Evolutionary conservation across 495 filamentous ascomycete genomes (phyloP).

Genomic region (Oleoguttula mirabilis): DNA sequence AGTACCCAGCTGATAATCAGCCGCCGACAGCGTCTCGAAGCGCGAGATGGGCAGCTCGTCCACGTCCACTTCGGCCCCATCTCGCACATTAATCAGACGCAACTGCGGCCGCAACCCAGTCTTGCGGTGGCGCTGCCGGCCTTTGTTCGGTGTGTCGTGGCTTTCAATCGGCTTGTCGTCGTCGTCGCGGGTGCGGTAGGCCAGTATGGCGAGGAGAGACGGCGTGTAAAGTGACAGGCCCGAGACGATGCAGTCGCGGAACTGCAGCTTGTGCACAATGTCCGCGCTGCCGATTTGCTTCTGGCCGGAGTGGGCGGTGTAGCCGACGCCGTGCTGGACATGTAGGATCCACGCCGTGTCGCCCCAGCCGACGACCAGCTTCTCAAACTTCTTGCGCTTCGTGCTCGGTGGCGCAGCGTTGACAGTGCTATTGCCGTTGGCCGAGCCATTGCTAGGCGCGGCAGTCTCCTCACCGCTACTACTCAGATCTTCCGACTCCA

Average conservation of each 20-base stretch:
- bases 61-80: slow-evolving; percentile 60
- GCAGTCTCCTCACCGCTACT: slow-evolving; percentile 26
- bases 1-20: slow-evolving; percentile 82
- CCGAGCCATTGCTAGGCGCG: slow-evolving; percentile 1
- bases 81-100: slow-evolving; percentile 72
- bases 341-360: slow-evolving; percentile 91
- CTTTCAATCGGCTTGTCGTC: slow-evolving; percentile 37
- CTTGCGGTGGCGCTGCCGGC: slow-evolving; percentile 42
- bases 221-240: slow-evolving; percentile 95
- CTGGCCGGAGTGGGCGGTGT: slow-evolving; percentile 52
- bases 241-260: slow-evolving; percentile 84
- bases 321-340: slow-evolving; percentile 56
- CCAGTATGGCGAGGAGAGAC: slow-evolving; percentile 76
- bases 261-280: slow-evolving; percentile 83
- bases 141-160: slow-evolving; percentile 40
- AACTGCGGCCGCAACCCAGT: slow-evolving; percentile 78
- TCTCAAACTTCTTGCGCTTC: slow-evolving; percentile 46
- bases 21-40: slow-evolving; percentile 72
- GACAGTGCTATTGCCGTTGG: slow-evolving; percentile 11
- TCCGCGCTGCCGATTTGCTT: slow-evolving; percentile 68
- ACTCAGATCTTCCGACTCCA: slow-evolving; percentile 43
- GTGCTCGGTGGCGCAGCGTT: slow-evolving; percentile 12
- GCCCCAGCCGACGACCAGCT: slow-evolving; percentile 87
- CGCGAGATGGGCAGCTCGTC: slow-evolving; percentile 73
- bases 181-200: slow-evolving; percentile 65